Evolutionary conservation across 2,329 filamentous ascomycete species (phyloP).

Genomic region (Paramyrothecium roridum): DNA sequence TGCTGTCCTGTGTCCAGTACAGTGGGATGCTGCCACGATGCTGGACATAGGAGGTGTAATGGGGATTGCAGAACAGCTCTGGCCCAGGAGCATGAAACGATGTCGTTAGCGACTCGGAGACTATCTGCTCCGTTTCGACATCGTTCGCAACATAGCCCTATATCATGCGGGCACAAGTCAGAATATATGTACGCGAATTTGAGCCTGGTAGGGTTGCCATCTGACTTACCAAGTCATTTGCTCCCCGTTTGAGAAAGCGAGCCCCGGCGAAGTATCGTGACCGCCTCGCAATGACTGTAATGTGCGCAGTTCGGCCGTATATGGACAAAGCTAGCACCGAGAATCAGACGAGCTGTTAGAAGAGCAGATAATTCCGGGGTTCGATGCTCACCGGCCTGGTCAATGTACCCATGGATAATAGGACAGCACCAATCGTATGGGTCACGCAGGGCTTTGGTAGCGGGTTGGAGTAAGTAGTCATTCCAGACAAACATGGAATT

Average conservation of each 20-base stretch:
- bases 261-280: conserved; percentile 94
- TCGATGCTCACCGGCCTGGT: conserved; percentile 62
- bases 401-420: conserved; percentile 93
- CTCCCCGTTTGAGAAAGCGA: conserved; percentile 88
- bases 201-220: not conserved
- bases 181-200: too few relatives aligned
- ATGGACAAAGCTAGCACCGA: conserved; percentile 61
- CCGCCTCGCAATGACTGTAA: conserved; percentile 88
- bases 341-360: not conserved
- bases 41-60: conserved; percentile 94
- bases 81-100: conserved; percentile 92
- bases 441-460: conserved; percentile 65
- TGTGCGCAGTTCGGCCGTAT: conserved; percentile 84
- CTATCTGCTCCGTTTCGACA: conserved; percentile 97
- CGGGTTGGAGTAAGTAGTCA: conserved; percentile 79
- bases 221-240: conserved; percentile 69
- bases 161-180: too few relatives aligned
- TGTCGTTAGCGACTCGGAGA: conserved; percentile 89
- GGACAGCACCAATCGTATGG: conserved; percentile 95
- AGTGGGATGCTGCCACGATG: conserved; percentile 95
- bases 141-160: conserved; percentile 95
- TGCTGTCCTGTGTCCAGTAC: conserved; percentile 96
- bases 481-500: conserved; percentile 99
- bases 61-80: conserved; percentile 79
- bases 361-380: too few relatives aligned